Percentiles rank a stretch among this genome's conserved stretches.
These are phyloP conservation scores for Podospora didyma DNA, from an alignment of 495 filamentous ascomycete species.

Conservation along the genomic window DNA sequence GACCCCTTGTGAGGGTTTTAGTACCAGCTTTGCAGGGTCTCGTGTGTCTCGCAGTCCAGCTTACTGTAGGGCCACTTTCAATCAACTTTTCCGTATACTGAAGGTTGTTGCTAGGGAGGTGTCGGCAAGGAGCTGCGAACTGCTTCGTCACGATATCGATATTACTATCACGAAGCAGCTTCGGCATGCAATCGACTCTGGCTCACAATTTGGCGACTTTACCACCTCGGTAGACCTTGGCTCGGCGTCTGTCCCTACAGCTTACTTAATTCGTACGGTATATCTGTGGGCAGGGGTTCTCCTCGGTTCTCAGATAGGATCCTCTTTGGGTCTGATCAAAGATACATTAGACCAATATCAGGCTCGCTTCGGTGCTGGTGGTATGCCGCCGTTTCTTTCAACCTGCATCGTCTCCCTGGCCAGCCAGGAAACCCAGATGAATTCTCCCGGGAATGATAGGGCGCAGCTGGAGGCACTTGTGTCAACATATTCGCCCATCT, in stretches of 20 bases:
- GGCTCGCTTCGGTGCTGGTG: slow-evolving; percentile 12
- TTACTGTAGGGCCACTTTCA: slow-evolving; percentile 60
- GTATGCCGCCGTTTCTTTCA: slow-evolving; percentile 17
- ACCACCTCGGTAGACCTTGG: slow-evolving; percentile 2
- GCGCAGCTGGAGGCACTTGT: slow-evolving; percentile 1
- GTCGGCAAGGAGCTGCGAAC: background rate
- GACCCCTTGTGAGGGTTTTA: slow-evolving; percentile 50
- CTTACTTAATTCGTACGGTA: slow-evolving; percentile 17
- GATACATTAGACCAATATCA: slow-evolving; percentile 22
- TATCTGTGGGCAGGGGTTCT: slow-evolving; percentile 19
- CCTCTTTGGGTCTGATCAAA: slow-evolving; percentile 1
- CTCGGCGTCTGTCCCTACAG: slow-evolving; percentile 18
- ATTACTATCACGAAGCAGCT: slow-evolving; percentile 4
- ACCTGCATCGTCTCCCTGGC: slow-evolving; percentile 12
- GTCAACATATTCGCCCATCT: background rate
- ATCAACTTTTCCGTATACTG: slow-evolving; percentile 40
- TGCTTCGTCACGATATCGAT: background rate
- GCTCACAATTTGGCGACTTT: slow-evolving; percentile 15
- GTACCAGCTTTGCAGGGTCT: slow-evolving; percentile 22
- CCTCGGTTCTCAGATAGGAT: slow-evolving; percentile 6
- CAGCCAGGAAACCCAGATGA: slow-evolving; percentile 1
- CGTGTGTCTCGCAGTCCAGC: slow-evolving; percentile 47
- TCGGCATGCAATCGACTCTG: slow-evolving; percentile 10
- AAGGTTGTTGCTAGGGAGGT: slow-evolving; percentile 10
- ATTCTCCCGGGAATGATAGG: background rate